Conservation (phyloP, 2,329 filamentous ascomycete genomes). For the Aspergillus persii region DNA sequence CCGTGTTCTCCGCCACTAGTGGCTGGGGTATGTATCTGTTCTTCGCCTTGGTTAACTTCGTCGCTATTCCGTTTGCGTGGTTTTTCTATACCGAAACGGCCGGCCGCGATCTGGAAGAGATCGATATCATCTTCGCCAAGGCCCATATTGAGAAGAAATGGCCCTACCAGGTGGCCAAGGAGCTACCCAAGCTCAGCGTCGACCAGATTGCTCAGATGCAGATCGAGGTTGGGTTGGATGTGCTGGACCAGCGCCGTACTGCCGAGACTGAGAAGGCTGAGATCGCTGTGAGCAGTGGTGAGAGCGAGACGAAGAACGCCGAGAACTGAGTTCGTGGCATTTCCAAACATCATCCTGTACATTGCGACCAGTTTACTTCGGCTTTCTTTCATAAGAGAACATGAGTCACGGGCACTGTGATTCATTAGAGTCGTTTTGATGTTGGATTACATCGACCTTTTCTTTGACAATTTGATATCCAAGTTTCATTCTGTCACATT, state of each 20-base stretch:
- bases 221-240: conserved; percentile 22
- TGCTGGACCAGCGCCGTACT: background rate
- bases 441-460: too few species aligned
- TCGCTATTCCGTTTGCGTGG: conserved; percentile 49
- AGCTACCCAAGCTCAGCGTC: conserved; percentile 30
- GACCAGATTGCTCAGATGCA: conserved; percentile 26
- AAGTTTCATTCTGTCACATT: too few species aligned
- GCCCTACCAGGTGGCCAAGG: conserved; percentile 22
- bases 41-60: conserved; percentile 38
- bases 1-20: conserved; percentile 34
- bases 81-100: conserved; percentile 53
- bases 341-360: too few species aligned
- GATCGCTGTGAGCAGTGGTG: conserved; percentile 15
- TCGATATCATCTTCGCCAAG: conserved; percentile 42
- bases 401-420: too few species aligned
- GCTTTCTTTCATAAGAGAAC: too few species aligned
- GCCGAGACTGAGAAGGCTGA: conserved; percentile 16
- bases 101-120: conserved; percentile 41
- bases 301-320: too few species aligned
- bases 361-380: too few species aligned
- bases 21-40: conserved; percentile 43
- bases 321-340: too few species aligned
- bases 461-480: too few species aligned
- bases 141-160: conserved; percentile 35
- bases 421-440: too few species aligned